A percentile compares a stretch with the other conserved stretches of the same genome.
phyloP scores from a whole-genome alignment of 768 basidiomycete genomes.

The Trametes maxima region DNA sequence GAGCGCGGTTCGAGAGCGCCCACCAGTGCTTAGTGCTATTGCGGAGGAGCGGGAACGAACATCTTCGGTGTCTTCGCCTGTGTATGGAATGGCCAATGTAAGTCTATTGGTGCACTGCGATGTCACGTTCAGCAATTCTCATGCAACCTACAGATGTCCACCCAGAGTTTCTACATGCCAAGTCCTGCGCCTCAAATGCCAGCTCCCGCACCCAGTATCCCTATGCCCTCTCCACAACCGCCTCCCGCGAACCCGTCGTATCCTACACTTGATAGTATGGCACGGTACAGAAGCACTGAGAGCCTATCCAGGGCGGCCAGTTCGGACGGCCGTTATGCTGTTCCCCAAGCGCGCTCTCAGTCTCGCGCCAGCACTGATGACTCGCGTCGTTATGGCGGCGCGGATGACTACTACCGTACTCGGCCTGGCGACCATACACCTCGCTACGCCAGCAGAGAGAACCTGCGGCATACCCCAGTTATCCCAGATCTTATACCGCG shows the following conservation, averaged over 20 bases:
- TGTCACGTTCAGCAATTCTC: neutral
- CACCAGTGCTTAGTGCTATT: conserved; percentile 53
- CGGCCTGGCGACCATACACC: neutral
- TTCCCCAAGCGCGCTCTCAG: neutral
- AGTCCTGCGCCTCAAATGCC: conserved; percentile 20
- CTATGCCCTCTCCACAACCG: conserved; percentile 17
- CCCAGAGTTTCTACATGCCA: conserved; percentile 20
- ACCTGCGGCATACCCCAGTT: neutral
- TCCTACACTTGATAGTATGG: conserved; percentile 8
- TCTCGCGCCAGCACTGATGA: conserved; percentile 5
- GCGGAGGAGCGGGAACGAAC: conserved; percentile 36
- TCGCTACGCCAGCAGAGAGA: neutral
- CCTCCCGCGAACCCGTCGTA: conserved; percentile 14
- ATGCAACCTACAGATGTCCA: neutral
- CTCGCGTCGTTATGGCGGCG: neutral
- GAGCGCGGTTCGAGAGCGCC: conserved; percentile 32
- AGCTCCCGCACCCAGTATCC: neutral
- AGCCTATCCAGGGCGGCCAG: conserved; percentile 1
- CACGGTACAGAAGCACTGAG: conserved; percentile 6
- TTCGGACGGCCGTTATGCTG: neutral
- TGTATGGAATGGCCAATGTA: conserved; percentile 12
- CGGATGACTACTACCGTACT: conserved; percentile 7
- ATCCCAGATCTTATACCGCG: conserved; percentile 3
- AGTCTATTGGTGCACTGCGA: neutral
- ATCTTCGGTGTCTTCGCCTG: conserved; percentile 25